Percentiles rank a stretch among this genome's conserved stretches.
These are phyloP conservation scores for Pleurotus pulmonarius DNA, from an alignment of 768 basidiomycete species.

Conservation along the genomic window DNA sequence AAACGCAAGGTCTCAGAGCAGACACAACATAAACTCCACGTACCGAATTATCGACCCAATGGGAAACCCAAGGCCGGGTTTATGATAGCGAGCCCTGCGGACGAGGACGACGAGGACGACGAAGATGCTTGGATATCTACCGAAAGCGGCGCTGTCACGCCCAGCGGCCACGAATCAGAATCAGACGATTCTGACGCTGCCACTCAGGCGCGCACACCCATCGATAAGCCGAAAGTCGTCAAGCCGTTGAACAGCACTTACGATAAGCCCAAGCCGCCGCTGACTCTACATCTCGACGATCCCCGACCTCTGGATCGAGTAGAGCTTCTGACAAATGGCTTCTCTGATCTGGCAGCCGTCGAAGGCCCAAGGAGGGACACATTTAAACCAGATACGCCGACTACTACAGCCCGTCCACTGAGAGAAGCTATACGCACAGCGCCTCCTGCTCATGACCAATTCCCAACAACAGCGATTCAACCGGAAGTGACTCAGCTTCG, in stretches of 20 bases:
- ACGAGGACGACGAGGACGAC: slow-evolving; percentile 36
- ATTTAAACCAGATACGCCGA: background rate
- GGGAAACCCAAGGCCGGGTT: slow-evolving; percentile 50
- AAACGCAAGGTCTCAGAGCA: slow-evolving; percentile 20
- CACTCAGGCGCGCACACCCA: slow-evolving; percentile 13
- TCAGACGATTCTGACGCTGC: slow-evolving; percentile 36
- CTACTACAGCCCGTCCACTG: background rate
- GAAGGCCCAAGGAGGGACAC: background rate
- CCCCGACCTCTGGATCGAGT: background rate
- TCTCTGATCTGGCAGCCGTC: background rate
- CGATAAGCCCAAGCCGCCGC: slow-evolving; percentile 9
- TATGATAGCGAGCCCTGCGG: slow-evolving; percentile 48
- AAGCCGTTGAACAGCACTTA: background rate
- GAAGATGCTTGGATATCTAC: slow-evolving; percentile 80
- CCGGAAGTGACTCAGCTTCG: background rate
- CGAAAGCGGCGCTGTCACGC: slow-evolving; percentile 72
- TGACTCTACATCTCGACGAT: background rate
- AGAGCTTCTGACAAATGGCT: background rate
- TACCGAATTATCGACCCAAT: slow-evolving; percentile 11
- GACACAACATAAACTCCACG: slow-evolving; percentile 14
- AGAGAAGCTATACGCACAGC: background rate
- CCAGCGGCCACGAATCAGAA: slow-evolving; percentile 46
- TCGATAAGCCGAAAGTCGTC: background rate
- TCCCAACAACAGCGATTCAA: background rate
- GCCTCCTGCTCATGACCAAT: background rate